phyloP scores from a whole-genome alignment of 108 stramenopile genomes.

The Aurantiochytrium sp. region DNA sequence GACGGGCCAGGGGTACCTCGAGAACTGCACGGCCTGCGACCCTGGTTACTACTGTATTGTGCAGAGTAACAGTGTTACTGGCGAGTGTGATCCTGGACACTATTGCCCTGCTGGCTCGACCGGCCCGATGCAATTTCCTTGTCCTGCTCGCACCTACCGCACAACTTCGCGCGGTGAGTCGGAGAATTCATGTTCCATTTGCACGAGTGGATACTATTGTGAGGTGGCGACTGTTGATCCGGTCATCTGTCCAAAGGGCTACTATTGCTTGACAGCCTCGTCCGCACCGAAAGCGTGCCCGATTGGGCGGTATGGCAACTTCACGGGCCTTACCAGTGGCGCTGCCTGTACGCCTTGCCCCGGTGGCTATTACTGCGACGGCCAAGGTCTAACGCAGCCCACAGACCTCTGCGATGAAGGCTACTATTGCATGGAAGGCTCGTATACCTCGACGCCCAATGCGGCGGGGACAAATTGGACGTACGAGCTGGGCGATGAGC shows the following conservation, averaged over 20 bases:
- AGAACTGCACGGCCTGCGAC: conserved; percentile 25
- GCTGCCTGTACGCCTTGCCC: conserved; percentile 48
- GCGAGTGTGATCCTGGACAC: conserved; percentile 39
- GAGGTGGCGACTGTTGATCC: conserved; percentile 22
- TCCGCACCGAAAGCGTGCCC: conserved; percentile 25
- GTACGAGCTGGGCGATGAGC: background rate
- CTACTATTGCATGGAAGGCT: conserved; percentile 37
- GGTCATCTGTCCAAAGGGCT: conserved; percentile 27
- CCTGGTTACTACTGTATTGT: conserved; percentile 37
- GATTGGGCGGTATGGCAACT: conserved; percentile 31
- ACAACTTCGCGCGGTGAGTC: background rate
- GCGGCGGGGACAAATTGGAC: conserved; percentile 5
- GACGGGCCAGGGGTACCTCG: conserved; percentile 16
- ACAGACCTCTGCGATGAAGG: conserved; percentile 45
- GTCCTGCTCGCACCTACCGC: conserved; percentile 40
- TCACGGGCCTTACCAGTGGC: conserved; percentile 15
- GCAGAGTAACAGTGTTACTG: background rate
- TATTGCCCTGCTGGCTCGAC: conserved; percentile 45
- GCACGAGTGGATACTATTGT: conserved; percentile 45
- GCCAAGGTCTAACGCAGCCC: conserved; percentile 27
- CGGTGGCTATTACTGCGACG: conserved; percentile 51
- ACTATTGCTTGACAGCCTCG: conserved; percentile 31
- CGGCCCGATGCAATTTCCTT: conserved; percentile 32
- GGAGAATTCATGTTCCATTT: conserved; percentile 25
- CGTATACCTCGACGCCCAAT: conserved; percentile 42